Evolutionary conservation across 345 rosid species (phyloP).

Genomic region (Microcos paniculata): DNA sequence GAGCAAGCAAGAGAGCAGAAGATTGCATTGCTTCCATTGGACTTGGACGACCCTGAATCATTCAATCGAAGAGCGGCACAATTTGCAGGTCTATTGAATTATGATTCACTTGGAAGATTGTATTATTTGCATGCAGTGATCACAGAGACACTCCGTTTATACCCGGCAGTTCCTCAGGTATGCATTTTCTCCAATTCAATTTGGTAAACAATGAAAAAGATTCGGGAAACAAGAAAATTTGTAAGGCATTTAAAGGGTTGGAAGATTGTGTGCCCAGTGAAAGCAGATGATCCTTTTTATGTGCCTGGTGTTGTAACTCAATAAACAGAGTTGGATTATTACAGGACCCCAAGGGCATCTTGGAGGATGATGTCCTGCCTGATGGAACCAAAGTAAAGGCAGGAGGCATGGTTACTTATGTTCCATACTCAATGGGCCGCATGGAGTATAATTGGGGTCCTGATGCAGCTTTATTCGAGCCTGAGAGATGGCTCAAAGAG

Average conservation of each 20-base stretch:
- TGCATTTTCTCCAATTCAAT: not conserved
- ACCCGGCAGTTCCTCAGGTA: conserved; percentile 98
- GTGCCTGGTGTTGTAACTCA: not conserved
- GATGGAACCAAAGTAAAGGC: conserved; percentile 92
- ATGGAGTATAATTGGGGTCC: conserved; percentile 95
- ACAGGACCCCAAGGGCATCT: conserved; percentile 85
- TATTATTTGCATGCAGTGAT: conserved; percentile 83
- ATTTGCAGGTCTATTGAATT: conserved; percentile 59
- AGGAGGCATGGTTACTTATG: conserved; percentile 98
- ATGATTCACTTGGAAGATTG: conserved; percentile 70
- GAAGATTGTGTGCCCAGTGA: not conserved
- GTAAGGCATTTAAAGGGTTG: not conserved
- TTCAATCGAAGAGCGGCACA: conserved; percentile 54
- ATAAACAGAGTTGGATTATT: not conserved
- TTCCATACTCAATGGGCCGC: conserved; percentile 97
- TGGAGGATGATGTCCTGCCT: conserved; percentile 78
- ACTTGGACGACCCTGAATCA: conserved; percentile 40
- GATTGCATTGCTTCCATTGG: conserved; percentile 34
- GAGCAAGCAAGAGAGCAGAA: conserved; percentile 55
- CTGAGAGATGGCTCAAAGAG: conserved; percentile 94
- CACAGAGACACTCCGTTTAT: conserved; percentile 85
- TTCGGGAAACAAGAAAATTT: too few relatives aligned
- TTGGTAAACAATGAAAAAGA: not conserved
- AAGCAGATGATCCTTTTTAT: not conserved
- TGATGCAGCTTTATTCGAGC: conserved; percentile 71